Evolutionary conservation across 257 asterid genomes (phyloP), one percentile per base, ranked within the genome.

Genomic region (Coffea eugenioides): DNA sequence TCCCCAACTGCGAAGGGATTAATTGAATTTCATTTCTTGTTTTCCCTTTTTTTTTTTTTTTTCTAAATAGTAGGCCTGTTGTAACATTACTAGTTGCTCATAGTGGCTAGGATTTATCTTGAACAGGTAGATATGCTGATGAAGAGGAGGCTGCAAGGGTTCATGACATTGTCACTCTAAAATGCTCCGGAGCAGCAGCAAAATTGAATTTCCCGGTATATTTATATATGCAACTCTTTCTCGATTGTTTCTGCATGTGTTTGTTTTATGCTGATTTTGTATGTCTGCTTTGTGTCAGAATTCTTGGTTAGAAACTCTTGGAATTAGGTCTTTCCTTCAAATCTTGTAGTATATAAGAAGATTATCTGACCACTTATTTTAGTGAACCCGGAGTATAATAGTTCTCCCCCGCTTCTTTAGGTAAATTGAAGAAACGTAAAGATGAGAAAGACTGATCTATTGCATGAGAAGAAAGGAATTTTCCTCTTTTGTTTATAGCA

Each of bases 81-180:
- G 0, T 54, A 49, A 49, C 12, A 49, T 49, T 51, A 56, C 62
- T 56, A 56, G 62, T 4, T 16, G 62, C 62, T 56, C 62, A 18
- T 56, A 3, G n/a, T 16, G 1, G 13, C 25, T 34, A 68, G n/a
- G 48, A 68, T 68, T 68, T 25, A 3, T 0, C 20, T 34, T 68
- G 72, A 68, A 21, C 72, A 68, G 48, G 72, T 4, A 68, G n/a
- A 15, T 68, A 34, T 36, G 43, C 0, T 1, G 39, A 6, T 68
- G 72, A 68, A 68, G 72, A 68, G 49, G 72, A 68, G 72, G 48
- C 72, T 68, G 72, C 72, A 21, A 68, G 72, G 72, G 72, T n/a
- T 18, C 72, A 68, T 43, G 72, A 68, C 72, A 68, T 68, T 68
- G 72, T 36, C 20, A 36, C 48, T 15, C 18, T 68, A 25, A 68